Base-by-base conservation (phyloP, 306 rosid genomes). In the Biancaea sappan region DNA sequence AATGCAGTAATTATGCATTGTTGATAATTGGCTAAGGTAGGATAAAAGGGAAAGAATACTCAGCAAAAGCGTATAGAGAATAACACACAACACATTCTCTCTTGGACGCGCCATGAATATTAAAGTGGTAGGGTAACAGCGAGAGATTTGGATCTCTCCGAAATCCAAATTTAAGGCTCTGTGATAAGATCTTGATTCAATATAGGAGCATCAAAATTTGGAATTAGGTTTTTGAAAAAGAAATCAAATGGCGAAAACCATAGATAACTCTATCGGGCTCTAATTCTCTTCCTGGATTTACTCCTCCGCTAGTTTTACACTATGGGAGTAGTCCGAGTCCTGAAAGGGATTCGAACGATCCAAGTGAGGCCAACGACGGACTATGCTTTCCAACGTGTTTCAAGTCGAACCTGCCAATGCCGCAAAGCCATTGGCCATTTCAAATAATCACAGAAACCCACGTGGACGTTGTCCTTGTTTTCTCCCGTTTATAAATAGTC, bases 51-150 rank as follows among this genome's bases (percentile, higher is more conserved):
- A 51, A 26, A 74, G 46, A 31, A 46, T 77, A 87, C 87, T 83
- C 88, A 0, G 92, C 96, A 81, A 88, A 70, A 85, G 88, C 86
- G 64, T 77, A 25, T 46, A 88, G 66, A 50, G 83, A 83, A 81
- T 66, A 84, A 74, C 81, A 86, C 16, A 90, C 41, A 57, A 79
- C 82, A 73, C 82, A 86, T 2, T 83, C 37, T 72, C 37, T 73
- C 80, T 84, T 56, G 66, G 82, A 75, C 53, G 84, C 77, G 96
- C 90, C 97, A 92, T 92, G 43, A 71, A 8, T 0, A 66, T 40
- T 14, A 8, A 52, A 10, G 31, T 21, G 29, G 24, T 19, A 40
- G 11, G 28, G 28, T 2, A 7, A 8, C 4, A 3, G 57, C 22
- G 61, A 65, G 41, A 74, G 64, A 29, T 32, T 71, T 34, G 54